Evolutionary conservation across 768 basidiomycete genomes (phyloP).

Genomic region (Mycena epipterygia): DNA sequence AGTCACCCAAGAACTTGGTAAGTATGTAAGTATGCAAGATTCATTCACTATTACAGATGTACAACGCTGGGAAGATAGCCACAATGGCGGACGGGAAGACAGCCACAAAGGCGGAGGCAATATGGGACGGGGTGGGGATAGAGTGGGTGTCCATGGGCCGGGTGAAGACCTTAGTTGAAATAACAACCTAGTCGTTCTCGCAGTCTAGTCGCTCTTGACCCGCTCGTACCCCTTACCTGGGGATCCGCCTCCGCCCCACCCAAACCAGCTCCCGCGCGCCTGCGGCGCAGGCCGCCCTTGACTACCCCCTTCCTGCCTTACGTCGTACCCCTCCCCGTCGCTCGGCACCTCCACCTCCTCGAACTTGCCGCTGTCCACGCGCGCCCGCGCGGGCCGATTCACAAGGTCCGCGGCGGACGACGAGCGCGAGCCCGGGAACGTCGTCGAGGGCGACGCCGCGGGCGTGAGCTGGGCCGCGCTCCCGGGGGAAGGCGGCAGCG

Average conservation of each 20-base stretch:
- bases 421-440: constrained; percentile 47
- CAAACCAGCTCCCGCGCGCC: constrained; percentile 64
- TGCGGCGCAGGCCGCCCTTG: constrained; percentile 41
- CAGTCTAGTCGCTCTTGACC: constrained; percentile 63
- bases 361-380: constrained; percentile 58
- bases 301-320: constrained; percentile 35
- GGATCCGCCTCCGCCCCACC: constrained; percentile 59
- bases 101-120: neutral
- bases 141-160: neutral
- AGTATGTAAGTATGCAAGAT: neutral
- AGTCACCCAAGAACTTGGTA: too few relatives aligned
- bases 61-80: too few relatives aligned
- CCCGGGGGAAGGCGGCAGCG: constrained; percentile 48
- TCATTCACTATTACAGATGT: neutral
- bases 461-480: constrained; percentile 14
- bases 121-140: too few relatives aligned
- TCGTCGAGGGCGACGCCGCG: constrained; percentile 45
- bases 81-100: too few relatives aligned
- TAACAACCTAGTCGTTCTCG: too few relatives aligned
- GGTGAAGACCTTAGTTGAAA: neutral
- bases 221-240: constrained; percentile 61
- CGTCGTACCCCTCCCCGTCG: constrained; percentile 76
- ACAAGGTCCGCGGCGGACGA: constrained; percentile 48
- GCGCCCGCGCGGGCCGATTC: constrained; percentile 52
- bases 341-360: constrained; percentile 82